These are phyloP conservation scores for Chalaropsis ovoidea DNA, from an alignment of 2,329 filamentous ascomycete species.

Conservation along the genomic window DNA sequence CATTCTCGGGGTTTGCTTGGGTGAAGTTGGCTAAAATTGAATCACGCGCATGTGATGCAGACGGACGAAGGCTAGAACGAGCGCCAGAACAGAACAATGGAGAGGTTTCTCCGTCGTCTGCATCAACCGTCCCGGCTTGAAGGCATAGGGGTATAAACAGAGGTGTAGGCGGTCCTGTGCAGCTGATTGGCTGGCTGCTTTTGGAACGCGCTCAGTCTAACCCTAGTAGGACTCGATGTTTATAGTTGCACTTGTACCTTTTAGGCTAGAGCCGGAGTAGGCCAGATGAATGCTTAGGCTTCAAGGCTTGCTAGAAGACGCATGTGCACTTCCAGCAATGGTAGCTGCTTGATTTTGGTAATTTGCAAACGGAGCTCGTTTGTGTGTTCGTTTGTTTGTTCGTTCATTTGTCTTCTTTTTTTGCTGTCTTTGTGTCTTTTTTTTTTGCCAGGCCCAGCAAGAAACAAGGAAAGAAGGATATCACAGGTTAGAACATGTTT, in stretches of 20 bases:
- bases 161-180: too few relatives aligned
- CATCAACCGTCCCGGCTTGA: background rate
- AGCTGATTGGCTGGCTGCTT: background rate
- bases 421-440: background rate
- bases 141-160: too few relatives aligned
- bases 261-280: background rate
- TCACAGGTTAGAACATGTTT: background rate
- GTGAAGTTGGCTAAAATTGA: background rate
- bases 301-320: background rate
- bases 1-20: background rate
- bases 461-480: background rate
- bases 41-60: background rate
- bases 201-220: background rate
- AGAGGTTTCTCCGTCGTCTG: background rate
- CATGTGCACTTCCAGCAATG: background rate
- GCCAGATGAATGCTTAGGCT: background rate
- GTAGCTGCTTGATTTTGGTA: background rate
- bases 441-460: background rate
- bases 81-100: background rate
- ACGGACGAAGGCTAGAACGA: background rate
- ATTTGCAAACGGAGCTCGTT: background rate
- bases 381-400: background rate
- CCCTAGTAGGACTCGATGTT: background rate
- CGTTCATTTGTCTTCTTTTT: background rate
- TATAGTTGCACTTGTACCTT: slow-evolving; percentile 10